Conservation (phyloP, 208 protist genomes). For the Trichomonas tenax region DNA sequence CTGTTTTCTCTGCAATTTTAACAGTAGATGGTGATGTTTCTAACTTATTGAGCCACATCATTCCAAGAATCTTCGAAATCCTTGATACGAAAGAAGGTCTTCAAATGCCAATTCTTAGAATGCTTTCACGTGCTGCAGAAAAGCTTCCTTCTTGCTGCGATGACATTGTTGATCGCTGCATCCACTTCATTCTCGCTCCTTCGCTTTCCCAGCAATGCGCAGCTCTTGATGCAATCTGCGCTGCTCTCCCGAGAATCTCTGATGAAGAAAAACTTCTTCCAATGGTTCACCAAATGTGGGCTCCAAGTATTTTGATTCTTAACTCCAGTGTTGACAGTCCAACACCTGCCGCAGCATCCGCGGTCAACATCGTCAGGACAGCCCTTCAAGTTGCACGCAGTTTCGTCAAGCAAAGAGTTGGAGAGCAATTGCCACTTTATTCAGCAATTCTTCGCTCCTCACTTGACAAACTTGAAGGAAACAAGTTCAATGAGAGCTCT, state of each 20-base stretch:
- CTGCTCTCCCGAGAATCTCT: not conserved
- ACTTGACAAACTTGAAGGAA: not conserved
- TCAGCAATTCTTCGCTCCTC: not conserved
- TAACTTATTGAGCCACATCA: not conserved
- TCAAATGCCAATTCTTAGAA: not conserved
- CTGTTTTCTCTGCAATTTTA: constrained; percentile 11
- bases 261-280: not conserved
- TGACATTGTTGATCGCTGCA: not conserved
- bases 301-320: not conserved
- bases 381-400: not conserved
- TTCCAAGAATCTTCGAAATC: not conserved
- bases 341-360: not conserved
- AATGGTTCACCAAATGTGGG: constrained; percentile 22
- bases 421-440: not conserved
- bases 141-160: not conserved
- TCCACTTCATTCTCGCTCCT: not conserved
- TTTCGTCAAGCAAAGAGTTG: not conserved
- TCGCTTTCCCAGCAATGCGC: not conserved
- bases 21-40: not conserved
- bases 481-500: not conserved
- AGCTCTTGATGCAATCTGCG: not conserved
- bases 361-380: not conserved
- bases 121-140: not conserved
- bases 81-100: not conserved
- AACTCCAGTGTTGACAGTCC: not conserved